Conservation (phyloP, 2,329 filamentous ascomycete genomes). For the Cytospora paraplurivora region DNA sequence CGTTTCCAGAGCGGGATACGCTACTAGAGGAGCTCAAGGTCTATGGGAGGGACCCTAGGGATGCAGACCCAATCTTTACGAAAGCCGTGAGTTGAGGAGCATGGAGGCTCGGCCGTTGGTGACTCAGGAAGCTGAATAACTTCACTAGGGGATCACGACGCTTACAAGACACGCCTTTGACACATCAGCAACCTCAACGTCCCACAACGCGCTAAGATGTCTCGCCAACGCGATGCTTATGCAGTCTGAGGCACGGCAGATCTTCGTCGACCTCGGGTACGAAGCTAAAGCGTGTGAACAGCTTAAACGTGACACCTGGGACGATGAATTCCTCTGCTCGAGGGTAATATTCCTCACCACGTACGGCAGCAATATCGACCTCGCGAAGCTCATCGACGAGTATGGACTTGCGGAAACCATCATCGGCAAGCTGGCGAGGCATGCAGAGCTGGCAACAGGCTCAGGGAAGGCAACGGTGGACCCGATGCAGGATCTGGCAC, state of each 20-base stretch:
- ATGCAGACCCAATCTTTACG: slow-evolving; percentile 85
- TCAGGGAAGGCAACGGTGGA: slow-evolving; percentile 41
- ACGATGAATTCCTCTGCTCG: slow-evolving; percentile 85
- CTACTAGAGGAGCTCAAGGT: slow-evolving; percentile 73
- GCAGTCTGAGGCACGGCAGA: slow-evolving; percentile 66
- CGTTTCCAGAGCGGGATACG: slow-evolving; percentile 59
- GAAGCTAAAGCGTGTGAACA: slow-evolving; percentile 68
- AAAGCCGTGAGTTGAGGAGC: slow-evolving; percentile 57
- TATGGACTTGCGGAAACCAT: slow-evolving; percentile 69
- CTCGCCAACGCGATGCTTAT: slow-evolving; percentile 84
- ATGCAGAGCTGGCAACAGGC: slow-evolving; percentile 53
- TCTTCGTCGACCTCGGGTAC: slow-evolving; percentile 71
- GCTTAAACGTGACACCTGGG: slow-evolving; percentile 71
- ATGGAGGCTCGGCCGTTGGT: neutral
- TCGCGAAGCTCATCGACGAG: slow-evolving; percentile 65
- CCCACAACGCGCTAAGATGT: slow-evolving; percentile 76
- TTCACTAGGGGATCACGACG: slow-evolving; percentile 68
- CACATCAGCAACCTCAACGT: slow-evolving; percentile 61
- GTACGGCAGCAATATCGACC: slow-evolving; percentile 71
- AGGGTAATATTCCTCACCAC: slow-evolving; percentile 79
- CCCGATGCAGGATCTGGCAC: slow-evolving; percentile 75
- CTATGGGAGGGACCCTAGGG: slow-evolving; percentile 69
- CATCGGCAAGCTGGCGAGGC: slow-evolving; percentile 68
- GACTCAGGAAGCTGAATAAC: slow-evolving; percentile 12
- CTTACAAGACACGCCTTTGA: slow-evolving; percentile 75